phyloP scores from a whole-genome alignment of 2,329 filamentous ascomycete species.

The Alternaria conjuncta region DNA sequence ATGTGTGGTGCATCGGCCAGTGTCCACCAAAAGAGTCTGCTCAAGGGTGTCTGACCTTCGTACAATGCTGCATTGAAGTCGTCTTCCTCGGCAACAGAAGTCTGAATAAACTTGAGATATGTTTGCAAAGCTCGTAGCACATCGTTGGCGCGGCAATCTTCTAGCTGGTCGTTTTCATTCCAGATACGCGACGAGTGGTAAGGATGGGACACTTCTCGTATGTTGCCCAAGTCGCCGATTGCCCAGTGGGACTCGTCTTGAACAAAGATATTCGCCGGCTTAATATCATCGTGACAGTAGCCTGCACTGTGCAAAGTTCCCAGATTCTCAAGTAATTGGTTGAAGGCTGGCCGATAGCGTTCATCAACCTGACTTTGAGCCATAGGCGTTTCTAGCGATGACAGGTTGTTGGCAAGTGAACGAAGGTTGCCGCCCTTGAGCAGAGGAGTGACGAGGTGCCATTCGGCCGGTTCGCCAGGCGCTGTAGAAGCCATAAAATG shows the following conservation, averaged over 20 bases:
- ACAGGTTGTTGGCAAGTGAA: constrained; percentile 12
- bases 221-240: constrained; percentile 46
- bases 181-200: constrained; percentile 35
- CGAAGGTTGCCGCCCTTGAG: constrained; percentile 20
- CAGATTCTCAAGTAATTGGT: constrained; percentile 31
- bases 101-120: constrained; percentile 33
- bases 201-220: constrained; percentile 38
- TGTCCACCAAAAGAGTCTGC: constrained; percentile 37
- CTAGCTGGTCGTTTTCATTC: constrained; percentile 29
- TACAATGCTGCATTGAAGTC: constrained; percentile 35
- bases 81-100: constrained; percentile 10
- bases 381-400: neutral
- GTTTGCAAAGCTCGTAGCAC: constrained; percentile 38
- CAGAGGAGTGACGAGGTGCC: constrained; percentile 31
- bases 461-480: constrained; percentile 12
- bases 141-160: constrained; percentile 40
- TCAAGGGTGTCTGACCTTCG: constrained; percentile 21
- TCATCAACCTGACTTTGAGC: constrained; percentile 28
- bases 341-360: constrained; percentile 37
- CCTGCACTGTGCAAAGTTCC: constrained; percentile 34
- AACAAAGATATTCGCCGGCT: constrained; percentile 45
- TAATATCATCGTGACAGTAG: constrained; percentile 49
- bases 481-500: constrained; percentile 23
- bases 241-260: constrained; percentile 32
- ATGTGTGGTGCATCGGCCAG: constrained; percentile 9